Conservation (phyloP, 306 rosid genomes). For the Alnus rubra region DNA sequence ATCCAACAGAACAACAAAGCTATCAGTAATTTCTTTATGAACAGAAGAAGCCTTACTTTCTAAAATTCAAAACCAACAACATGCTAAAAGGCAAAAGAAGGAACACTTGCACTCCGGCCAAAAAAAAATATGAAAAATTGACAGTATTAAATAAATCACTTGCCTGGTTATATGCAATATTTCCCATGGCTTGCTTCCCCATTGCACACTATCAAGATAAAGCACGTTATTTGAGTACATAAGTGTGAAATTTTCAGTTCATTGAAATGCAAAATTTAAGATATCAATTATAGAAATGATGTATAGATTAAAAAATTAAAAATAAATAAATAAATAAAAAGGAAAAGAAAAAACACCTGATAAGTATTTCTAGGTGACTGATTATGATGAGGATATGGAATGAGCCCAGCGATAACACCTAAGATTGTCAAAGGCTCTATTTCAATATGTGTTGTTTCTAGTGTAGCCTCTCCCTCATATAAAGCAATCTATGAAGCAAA, state of each 20-base stretch:
- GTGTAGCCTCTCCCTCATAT: conserved; percentile 75
- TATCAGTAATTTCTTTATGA: not conserved
- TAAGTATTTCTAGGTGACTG: conserved; percentile 98
- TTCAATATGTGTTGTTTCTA: conserved; percentile 78
- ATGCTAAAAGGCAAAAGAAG: not conserved
- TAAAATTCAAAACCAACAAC: not conserved
- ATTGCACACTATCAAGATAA: conserved; percentile 70
- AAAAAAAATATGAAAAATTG: not conserved
- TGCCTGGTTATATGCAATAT: conserved; percentile 90
- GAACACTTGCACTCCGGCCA: conserved; percentile 4
- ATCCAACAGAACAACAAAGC: not conserved
- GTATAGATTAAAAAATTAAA: not conserved
- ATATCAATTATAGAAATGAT: not conserved
- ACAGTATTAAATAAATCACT: conserved; percentile 16
- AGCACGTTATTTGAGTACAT: conserved; percentile 19
- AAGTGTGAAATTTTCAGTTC: conserved; percentile 11
- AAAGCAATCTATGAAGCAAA: conserved; percentile 68
- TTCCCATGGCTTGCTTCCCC: conserved; percentile 99
- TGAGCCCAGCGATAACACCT: conserved; percentile 88
- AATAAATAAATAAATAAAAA: not conserved
- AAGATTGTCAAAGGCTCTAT: conserved; percentile 93
- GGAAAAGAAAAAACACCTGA: conserved; percentile 52
- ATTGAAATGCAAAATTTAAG: conserved; percentile 8
- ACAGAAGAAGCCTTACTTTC: not conserved
- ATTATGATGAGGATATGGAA: conserved; percentile 98